A percentile compares a stretch with the other conserved stretches of the same genome.
phyloP scores from a whole-genome alignment of 2,329 filamentous ascomycete genomes.

The Penicillium rolfsii region DNA sequence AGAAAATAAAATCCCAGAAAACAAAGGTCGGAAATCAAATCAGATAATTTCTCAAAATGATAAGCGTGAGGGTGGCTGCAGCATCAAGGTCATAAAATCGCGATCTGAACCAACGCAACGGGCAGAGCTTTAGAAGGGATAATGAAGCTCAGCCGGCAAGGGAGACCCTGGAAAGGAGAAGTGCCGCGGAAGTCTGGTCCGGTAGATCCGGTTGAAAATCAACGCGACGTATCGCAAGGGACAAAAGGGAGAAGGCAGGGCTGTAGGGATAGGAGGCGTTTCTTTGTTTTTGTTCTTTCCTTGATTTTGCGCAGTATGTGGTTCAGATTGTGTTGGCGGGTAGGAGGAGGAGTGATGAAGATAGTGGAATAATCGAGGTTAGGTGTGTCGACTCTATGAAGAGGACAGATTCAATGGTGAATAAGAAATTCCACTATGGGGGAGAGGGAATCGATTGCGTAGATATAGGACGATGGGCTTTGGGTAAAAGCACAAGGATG shows the following conservation, averaged over 20 bases:
- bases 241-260: slow-evolving; percentile 39
- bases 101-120: slow-evolving; percentile 31
- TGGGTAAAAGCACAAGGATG: slow-evolving; percentile 9
- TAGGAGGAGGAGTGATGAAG: slow-evolving; percentile 3
- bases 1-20: slow-evolving; percentile 8
- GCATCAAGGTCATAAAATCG: slow-evolving; percentile 30
- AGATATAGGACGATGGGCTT: slow-evolving; percentile 36
- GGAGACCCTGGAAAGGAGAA: slow-evolving; percentile 33
- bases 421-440: slow-evolving; percentile 31
- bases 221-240: slow-evolving; percentile 37
- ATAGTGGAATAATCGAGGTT: slow-evolving; percentile 16
- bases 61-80: slow-evolving; percentile 33
- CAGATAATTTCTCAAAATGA: slow-evolving; percentile 22
- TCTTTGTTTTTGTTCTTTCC: neutral
- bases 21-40: slow-evolving; percentile 8
- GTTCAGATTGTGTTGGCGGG: slow-evolving; percentile 4
- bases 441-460: slow-evolving; percentile 37
- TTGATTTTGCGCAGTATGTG: slow-evolving; percentile 3
- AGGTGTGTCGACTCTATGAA: slow-evolving; percentile 6
- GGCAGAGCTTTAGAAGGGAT: slow-evolving; percentile 28
- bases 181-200: slow-evolving; percentile 31
- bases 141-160: slow-evolving; percentile 28
- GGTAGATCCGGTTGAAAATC: slow-evolving; percentile 36
- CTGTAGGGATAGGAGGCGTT: slow-evolving; percentile 21
- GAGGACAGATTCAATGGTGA: slow-evolving; percentile 19